These are phyloP conservation scores for Vitis hybrid DNA, from an alignment of 177 flowering plant species.

Conservation along the genomic window DNA sequence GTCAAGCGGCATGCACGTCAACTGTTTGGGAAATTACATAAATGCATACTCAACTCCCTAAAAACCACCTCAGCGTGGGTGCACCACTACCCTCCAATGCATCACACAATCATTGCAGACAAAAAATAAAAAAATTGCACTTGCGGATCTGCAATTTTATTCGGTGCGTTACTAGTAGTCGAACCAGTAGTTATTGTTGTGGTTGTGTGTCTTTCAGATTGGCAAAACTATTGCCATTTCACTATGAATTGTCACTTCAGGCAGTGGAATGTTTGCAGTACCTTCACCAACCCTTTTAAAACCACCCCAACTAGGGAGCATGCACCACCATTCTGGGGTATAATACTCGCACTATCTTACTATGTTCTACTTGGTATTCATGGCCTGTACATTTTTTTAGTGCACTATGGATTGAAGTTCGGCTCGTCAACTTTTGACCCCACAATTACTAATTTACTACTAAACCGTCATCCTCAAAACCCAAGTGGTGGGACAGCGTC, in stretches of 20 bases:
- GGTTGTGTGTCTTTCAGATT: not conserved
- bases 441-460: no score
- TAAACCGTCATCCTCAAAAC: no score
- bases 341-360: no score
- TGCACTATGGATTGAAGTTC: no score
- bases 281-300: no score
- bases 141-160: not conserved
- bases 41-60: no score
- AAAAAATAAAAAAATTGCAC: not conserved
- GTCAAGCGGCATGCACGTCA: slow-evolving; percentile 1
- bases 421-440: no score
- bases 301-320: no score
- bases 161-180: not conserved
- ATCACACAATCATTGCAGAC: not conserved
- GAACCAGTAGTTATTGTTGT: not conserved
- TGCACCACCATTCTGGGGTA: no score
- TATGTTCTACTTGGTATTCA: no score
- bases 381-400: no score
- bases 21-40: slow-evolving; percentile 1
- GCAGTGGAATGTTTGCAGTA: slow-evolving; percentile 2
- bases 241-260: slow-evolving; percentile 2
- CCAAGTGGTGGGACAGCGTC: no score
- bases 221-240: not conserved
- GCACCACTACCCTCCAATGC: not conserved
- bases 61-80: not conserved